Percentiles rank a stretch among this genome's conserved stretches.
Evolutionary conservation across 2,329 filamentous ascomycete species (phyloP).

Genomic region (Akanthomyces lecanii): DNA sequence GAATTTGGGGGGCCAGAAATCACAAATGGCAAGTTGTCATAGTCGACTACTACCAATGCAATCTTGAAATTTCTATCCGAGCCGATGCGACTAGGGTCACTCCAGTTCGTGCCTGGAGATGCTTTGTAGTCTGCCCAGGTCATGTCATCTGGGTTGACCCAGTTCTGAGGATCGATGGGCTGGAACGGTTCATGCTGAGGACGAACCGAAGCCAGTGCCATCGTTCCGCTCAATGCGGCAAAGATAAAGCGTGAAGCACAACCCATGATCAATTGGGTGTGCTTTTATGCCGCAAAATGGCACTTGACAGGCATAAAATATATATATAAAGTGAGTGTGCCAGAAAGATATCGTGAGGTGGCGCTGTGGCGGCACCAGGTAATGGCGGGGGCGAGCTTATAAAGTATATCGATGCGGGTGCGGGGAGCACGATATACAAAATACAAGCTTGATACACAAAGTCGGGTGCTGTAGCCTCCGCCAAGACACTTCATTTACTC

Average conservation of each 20-base stretch:
- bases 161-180: slow-evolving; percentile 47
- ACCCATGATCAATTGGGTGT: not conserved
- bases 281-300: not conserved
- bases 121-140: slow-evolving; percentile 46
- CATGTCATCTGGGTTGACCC: slow-evolving; percentile 52
- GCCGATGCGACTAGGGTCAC: slow-evolving; percentile 40
- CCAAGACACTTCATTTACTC: not conserved
- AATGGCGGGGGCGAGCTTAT: not conserved
- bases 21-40: slow-evolving; percentile 45
- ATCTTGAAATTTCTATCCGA: slow-evolving; percentile 52
- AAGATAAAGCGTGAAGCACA: not conserved
- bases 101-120: slow-evolving; percentile 46
- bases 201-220: not conserved
- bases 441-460: not conserved
- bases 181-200: slow-evolving; percentile 38
- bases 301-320: no score
- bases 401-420: not conserved
- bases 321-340: not conserved
- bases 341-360: not conserved
- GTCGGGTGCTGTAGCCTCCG: slow-evolving; percentile 7
- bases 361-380: not conserved
- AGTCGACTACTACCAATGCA: slow-evolving; percentile 50
- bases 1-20: slow-evolving; percentile 42
- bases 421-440: not conserved
- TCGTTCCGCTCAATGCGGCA: not conserved